These are phyloP conservation scores for Termitomyces sp. DNA, from an alignment of 768 basidiomycete species.

Conservation along the genomic window DNA sequence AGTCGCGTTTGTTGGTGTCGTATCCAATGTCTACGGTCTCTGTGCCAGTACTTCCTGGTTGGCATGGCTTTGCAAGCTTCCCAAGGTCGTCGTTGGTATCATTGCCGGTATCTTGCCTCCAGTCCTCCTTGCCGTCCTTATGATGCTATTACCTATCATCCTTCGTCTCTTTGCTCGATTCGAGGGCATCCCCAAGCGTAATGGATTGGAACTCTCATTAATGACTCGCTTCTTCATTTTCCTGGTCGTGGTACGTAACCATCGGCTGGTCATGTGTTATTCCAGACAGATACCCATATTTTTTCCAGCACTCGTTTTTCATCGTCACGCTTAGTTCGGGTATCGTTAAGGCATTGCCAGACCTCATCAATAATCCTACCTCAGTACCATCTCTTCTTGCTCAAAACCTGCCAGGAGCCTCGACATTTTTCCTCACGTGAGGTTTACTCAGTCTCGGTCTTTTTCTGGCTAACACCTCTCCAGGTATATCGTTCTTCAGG, in stretches of 20 bases:
- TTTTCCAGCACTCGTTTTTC: constrained; percentile 82
- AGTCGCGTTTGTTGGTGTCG: constrained; percentile 78
- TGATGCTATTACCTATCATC: constrained; percentile 82
- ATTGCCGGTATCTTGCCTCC: constrained; percentile 85
- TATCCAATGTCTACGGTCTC: constrained; percentile 76
- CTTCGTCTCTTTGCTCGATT: constrained; percentile 75
- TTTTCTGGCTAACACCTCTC: background rate
- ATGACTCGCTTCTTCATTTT: constrained; percentile 93
- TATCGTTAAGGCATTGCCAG: constrained; percentile 63
- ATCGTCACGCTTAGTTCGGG: constrained; percentile 84
- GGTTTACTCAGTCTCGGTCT: constrained; percentile 13
- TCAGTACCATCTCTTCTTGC: constrained; percentile 71
- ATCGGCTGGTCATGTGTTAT: background rate
- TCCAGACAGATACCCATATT: background rate
- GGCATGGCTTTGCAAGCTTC: constrained; percentile 76
- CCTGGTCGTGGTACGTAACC: constrained; percentile 72
- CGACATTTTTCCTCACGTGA: constrained; percentile 88
- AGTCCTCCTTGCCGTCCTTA: constrained; percentile 81
- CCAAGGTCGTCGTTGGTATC: constrained; percentile 64
- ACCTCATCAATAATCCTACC: constrained; percentile 60
- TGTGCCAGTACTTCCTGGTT: constrained; percentile 66
- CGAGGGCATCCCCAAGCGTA: constrained; percentile 85
- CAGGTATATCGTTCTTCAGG: constrained; percentile 76
- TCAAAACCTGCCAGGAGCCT: constrained; percentile 69
- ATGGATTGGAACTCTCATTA: constrained; percentile 79